phyloP scores from a whole-genome alignment of 495 filamentous ascomycete species.

The Daldinia loculata region DNA sequence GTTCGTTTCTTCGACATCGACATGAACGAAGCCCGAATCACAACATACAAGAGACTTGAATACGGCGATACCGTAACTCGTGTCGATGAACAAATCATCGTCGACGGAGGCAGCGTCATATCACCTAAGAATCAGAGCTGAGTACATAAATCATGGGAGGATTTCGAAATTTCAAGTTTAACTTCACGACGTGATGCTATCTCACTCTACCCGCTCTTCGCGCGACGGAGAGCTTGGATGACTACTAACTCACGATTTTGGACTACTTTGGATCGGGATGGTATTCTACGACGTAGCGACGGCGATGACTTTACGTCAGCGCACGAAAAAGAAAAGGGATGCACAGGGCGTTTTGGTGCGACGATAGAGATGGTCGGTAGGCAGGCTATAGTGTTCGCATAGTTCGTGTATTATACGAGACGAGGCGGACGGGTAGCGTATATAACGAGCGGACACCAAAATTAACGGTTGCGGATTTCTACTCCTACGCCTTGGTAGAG shows the following conservation, averaged over 20 bases:
- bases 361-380: conserved; percentile 10
- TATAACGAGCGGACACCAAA: conserved; percentile 11
- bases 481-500: background rate
- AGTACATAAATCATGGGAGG: background rate
- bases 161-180: background rate
- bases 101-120: conserved; percentile 77
- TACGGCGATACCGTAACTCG: conserved; percentile 73
- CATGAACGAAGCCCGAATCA: conserved; percentile 83
- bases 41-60: conserved; percentile 92
- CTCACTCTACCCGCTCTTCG: conserved; percentile 6
- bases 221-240: conserved; percentile 19
- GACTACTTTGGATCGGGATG: conserved; percentile 23
- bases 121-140: conserved; percentile 32
- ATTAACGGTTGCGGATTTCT: background rate
- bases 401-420: conserved; percentile 15
- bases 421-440: conserved; percentile 2
- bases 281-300: conserved; percentile 1
- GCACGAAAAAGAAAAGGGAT: conserved; percentile 8
- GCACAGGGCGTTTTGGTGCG: conserved; percentile 23
- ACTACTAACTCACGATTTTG: background rate
- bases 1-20: conserved; percentile 93
- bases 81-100: conserved; percentile 87
- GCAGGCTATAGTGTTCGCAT: conserved; percentile 8
- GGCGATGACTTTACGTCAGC: conserved; percentile 4
- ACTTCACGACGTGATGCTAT: conserved; percentile 1